These are phyloP conservation scores for Teunomyces tritomae DNA, from an alignment of 805 yeast species.

Conservation along the genomic window DNA sequence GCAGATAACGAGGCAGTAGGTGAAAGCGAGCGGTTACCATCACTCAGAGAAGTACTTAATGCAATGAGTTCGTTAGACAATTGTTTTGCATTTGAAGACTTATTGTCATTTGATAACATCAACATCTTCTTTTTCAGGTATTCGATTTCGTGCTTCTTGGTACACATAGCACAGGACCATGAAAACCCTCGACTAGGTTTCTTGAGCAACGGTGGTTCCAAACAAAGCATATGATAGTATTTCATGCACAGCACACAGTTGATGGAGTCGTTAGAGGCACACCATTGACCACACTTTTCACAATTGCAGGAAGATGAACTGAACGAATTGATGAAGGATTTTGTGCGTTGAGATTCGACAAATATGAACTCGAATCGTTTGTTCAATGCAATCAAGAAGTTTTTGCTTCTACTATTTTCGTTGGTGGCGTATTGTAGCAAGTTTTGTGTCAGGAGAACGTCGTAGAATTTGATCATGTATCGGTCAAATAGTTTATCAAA, in stretches of 20 bases:
- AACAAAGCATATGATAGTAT: conserved; percentile 75
- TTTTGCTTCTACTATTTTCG: conserved; percentile 51
- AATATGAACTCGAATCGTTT: conserved; percentile 73
- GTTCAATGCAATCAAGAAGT: conserved; percentile 58
- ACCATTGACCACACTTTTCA: conserved; percentile 82
- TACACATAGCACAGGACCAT: conserved; percentile 85
- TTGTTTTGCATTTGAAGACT: conserved; percentile 37
- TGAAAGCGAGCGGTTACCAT: background rate
- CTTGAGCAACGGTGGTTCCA: conserved; percentile 76
- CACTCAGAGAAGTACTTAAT: conserved; percentile 8
- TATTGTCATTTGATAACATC: conserved; percentile 43
- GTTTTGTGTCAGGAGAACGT: conserved; percentile 60
- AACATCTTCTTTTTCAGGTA: conserved; percentile 36
- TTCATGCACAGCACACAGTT: conserved; percentile 75
- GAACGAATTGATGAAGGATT: conserved; percentile 61
- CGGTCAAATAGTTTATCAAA: conserved; percentile 84
- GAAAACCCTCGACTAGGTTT: conserved; percentile 87
- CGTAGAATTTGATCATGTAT: conserved; percentile 80
- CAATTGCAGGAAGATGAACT: conserved; percentile 56
- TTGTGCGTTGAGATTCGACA: conserved; percentile 65
- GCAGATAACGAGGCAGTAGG: background rate
- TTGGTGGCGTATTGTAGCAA: conserved; percentile 34
- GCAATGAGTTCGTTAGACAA: conserved; percentile 20
- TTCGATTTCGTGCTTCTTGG: conserved; percentile 52
- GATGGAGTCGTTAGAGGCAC: conserved; percentile 65